Conservation (phyloP, 2,329 filamentous ascomycete species). For the Coniella lustricola region DNA sequence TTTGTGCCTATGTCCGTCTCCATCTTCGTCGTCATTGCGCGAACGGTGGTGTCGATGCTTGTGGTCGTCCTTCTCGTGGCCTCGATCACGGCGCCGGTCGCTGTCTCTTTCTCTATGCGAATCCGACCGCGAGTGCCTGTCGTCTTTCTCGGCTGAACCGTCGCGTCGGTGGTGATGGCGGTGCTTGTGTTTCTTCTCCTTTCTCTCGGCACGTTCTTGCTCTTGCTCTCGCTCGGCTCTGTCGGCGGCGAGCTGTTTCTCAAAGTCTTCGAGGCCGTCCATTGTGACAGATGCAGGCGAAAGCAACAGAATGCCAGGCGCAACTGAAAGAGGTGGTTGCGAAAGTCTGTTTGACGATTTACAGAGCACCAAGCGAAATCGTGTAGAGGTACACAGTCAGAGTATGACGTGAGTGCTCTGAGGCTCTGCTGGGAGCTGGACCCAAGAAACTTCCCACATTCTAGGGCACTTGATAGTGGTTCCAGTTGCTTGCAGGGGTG, state of each 20-base stretch:
- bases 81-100: slow-evolving; percentile 19
- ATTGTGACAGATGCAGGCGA: slow-evolving; percentile 3
- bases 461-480: no score
- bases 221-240: slow-evolving; percentile 26
- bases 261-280: slow-evolving; percentile 28
- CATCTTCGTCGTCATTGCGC: slow-evolving; percentile 36
- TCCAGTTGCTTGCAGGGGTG: no score
- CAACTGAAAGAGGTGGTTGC: no score
- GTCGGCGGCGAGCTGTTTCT: slow-evolving; percentile 32
- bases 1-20: slow-evolving; percentile 28
- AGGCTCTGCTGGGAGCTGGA: neutral
- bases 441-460: no score
- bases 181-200: slow-evolving; percentile 24
- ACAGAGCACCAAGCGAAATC: no score
- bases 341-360: no score
- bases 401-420: neutral
- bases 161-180: slow-evolving; percentile 25
- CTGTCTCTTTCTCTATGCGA: slow-evolving; percentile 22
- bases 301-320: no score
- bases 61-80: slow-evolving; percentile 27
- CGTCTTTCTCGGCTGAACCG: slow-evolving; percentile 21
- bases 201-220: slow-evolving; percentile 22
- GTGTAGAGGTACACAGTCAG: neutral
- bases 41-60: slow-evolving; percentile 30
- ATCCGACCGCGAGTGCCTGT: slow-evolving; percentile 22